These are phyloP conservation scores for Arctium minus DNA, from an alignment of 129 eudicot species.

Conservation along the genomic window DNA sequence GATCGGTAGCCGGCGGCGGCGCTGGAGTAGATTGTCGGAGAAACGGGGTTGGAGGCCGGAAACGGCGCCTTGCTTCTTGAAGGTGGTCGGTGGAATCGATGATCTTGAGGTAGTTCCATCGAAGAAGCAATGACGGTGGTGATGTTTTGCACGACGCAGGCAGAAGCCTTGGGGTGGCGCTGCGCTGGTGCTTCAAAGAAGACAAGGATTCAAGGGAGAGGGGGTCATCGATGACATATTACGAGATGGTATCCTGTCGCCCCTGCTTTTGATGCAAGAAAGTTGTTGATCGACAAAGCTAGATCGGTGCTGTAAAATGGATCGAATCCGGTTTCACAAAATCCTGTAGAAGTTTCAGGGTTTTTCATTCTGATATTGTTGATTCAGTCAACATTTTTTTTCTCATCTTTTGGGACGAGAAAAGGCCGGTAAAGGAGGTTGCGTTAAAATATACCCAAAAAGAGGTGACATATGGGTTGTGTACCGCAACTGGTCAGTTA, in stretches of 20 bases:
- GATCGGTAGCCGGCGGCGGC: no score
- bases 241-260: constrained; percentile 38
- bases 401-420: constrained; percentile 77
- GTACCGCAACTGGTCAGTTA: constrained; percentile 72
- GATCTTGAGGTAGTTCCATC: no score
- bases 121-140: no score
- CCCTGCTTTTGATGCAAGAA: constrained; percentile 69
- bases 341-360: constrained; percentile 85
- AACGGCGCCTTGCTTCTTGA: no score
- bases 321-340: constrained; percentile 81
- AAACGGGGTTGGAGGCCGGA: no score
- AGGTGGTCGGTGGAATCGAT: no score
- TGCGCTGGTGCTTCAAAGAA: no score
- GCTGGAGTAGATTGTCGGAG: no score
- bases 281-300: constrained; percentile 64
- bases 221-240: no score
- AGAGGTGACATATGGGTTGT: constrained; percentile 88
- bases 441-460: constrained; percentile 75
- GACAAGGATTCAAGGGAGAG: no score
- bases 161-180: no score
- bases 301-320: constrained; percentile 68
- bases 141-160: no score
- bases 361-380: constrained; percentile 57
- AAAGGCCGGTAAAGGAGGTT: constrained; percentile 89
- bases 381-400: constrained; percentile 83